Conservation (phyloP, 257 asterid species). For the Fraxinus americana region DNA sequence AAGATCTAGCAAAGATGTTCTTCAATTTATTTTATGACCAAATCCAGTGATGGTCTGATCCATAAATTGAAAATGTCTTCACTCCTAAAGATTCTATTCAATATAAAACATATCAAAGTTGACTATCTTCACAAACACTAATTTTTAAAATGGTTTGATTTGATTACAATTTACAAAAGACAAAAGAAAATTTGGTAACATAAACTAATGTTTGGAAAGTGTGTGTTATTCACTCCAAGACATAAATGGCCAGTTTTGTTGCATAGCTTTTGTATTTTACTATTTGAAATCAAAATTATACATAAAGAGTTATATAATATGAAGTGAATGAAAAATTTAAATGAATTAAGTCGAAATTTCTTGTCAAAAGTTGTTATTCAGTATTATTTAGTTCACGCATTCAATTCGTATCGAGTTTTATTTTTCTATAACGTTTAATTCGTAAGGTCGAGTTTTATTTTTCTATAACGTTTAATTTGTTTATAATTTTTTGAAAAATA, state of each 20-base stretch:
- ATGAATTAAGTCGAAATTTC: too few relatives aligned
- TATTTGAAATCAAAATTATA: too few relatives aligned
- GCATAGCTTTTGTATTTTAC: background rate
- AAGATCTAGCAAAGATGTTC: constrained; percentile 16
- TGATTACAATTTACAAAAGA: constrained; percentile 18
- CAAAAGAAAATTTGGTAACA: background rate
- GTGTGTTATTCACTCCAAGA: constrained; percentile 25
- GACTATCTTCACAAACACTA: constrained; percentile 39
- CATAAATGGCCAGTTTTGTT: constrained; percentile 22
- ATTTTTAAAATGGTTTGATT: constrained; percentile 18
- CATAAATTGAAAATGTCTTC: constrained; percentile 36
- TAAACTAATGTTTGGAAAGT: background rate
- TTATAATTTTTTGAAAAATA: background rate
- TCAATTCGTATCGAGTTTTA: too few relatives aligned
- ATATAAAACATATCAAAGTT: constrained; percentile 37
- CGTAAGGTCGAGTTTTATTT: too few relatives aligned
- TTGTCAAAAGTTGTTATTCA: too few relatives aligned
- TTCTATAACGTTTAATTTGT: background rate
- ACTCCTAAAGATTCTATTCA: constrained; percentile 43
- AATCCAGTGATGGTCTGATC: constrained; percentile 30
- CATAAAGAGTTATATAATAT: too few relatives aligned
- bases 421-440: background rate
- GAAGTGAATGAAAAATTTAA: too few relatives aligned
- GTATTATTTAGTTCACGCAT: too few relatives aligned
- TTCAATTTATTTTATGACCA: background rate